A percentile compares a stretch with the other conserved stretches of the same genome.
Evolutionary conservation across 768 basidiomycete species (phyloP).

Genomic region (Calocera cornea): DNA sequence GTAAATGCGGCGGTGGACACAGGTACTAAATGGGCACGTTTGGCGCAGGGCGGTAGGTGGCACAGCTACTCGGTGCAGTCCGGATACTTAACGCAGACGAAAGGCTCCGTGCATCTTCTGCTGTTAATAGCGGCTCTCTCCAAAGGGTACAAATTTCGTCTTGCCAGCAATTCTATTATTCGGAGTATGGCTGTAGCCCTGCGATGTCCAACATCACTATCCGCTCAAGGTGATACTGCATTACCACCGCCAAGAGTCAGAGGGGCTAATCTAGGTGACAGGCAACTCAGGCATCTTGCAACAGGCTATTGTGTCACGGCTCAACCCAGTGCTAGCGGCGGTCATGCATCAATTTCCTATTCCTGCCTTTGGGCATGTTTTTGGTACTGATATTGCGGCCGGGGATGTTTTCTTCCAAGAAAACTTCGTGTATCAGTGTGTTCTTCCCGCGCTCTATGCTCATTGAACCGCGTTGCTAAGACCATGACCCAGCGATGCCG

Average conservation of each 20-base stretch:
- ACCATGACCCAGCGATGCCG: no score
- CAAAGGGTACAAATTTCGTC: not conserved
- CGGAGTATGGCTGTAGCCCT: not conserved
- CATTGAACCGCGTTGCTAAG: no score
- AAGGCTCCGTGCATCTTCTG: not conserved
- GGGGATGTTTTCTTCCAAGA: not conserved
- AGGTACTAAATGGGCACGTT: not conserved
- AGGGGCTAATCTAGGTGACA: not conserved
- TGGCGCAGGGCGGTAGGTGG: not conserved
- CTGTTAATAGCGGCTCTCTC: not conserved
- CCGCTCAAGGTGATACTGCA: not conserved
- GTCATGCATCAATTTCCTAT: not conserved
- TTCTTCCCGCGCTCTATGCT: no score
- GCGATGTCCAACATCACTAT: not conserved
- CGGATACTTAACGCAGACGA: not conserved
- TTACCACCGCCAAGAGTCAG: not conserved
- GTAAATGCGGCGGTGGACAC: not conserved
- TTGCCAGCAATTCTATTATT: not conserved
- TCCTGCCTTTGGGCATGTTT: not conserved
- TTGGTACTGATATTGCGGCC: not conserved
- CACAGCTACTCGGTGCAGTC: no score
- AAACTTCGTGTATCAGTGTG: not conserved
- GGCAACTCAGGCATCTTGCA: not conserved
- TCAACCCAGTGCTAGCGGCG: not conserved
- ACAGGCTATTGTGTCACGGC: not conserved